Conservation (phyloP, 2,329 filamentous ascomycete species). For the Alternaria brassicicola region DNA sequence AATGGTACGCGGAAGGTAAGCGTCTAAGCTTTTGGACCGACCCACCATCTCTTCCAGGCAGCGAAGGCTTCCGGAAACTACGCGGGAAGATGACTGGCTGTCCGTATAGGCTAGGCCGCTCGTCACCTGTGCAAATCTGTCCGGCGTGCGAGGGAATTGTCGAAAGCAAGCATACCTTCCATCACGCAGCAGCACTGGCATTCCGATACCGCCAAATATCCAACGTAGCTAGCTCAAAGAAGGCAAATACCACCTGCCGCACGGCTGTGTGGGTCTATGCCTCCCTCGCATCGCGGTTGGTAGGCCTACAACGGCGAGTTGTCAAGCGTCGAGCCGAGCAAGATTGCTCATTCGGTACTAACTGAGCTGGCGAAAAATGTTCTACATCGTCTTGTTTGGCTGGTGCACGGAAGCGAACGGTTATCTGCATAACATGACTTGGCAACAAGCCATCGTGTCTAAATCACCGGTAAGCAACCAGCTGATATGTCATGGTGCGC, state of each 20-base stretch:
- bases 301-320: conserved; percentile 18
- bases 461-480: conserved; percentile 10
- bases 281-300: background rate
- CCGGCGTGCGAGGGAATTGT: conserved; percentile 3
- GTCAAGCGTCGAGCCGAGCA: conserved; percentile 11
- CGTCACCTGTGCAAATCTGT: conserved; percentile 1
- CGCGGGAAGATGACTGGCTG: conserved; percentile 22
- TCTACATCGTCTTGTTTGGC: conserved; percentile 36
- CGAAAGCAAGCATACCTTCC: conserved; percentile 19
- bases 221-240: conserved; percentile 35
- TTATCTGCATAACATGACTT: conserved; percentile 35
- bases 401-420: conserved; percentile 38
- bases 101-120: background rate
- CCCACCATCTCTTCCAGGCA: conserved; percentile 13
- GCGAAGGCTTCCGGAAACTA: conserved; percentile 21
- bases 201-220: conserved; percentile 17
- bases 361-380: conserved; percentile 35
- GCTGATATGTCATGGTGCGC: conserved; percentile 17
- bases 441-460: conserved; percentile 16
- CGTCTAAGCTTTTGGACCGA: conserved; percentile 23
- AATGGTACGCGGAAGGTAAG: conserved; percentile 15
- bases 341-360: conserved; percentile 37
- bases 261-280: conserved; percentile 10
- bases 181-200: conserved; percentile 19
- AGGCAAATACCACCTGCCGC: conserved; percentile 27